Conservation (phyloP, 2,329 filamentous ascomycete species). For the Colletotrichum tabaci region DNA sequence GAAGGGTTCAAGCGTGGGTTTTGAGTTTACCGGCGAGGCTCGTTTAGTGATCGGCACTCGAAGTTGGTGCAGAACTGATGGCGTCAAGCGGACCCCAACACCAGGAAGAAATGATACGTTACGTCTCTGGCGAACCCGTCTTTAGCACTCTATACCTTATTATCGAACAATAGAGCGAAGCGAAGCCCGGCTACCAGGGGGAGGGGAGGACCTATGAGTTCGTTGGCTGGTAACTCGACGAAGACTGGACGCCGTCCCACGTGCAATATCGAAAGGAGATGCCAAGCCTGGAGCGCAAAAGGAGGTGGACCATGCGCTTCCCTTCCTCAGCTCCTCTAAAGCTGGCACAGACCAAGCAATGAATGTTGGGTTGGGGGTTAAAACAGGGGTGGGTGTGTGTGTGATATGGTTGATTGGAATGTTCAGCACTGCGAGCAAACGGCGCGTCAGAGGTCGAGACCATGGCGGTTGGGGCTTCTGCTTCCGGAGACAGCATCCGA, state of each 20-base stretch:
- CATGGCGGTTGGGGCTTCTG: background rate
- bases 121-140: background rate
- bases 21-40: slow-evolving; percentile 39
- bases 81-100: slow-evolving; percentile 27
- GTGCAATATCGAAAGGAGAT: slow-evolving; percentile 6
- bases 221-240: background rate
- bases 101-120: slow-evolving; percentile 16
- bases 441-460: background rate
- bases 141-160: too few relatives aligned
- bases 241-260: background rate
- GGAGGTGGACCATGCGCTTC: slow-evolving; percentile 7
- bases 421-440: background rate
- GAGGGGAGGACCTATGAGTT: background rate
- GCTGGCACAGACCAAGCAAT: slow-evolving; percentile 15
- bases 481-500: slow-evolving; percentile 22
- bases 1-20: slow-evolving; percentile 34
- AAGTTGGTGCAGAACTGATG: slow-evolving; percentile 19
- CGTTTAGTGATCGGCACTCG: slow-evolving; percentile 32
- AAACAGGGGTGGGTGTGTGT: background rate
- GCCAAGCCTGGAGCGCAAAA: background rate
- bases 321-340: background rate
- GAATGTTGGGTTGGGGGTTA: background rate
- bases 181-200: background rate
- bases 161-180: background rate
- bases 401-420: background rate